Evolutionary conservation across 345 rosid species (phyloP), one percentile per base, ranked within the genome.

Genomic region (Cardamine occulta): DNA sequence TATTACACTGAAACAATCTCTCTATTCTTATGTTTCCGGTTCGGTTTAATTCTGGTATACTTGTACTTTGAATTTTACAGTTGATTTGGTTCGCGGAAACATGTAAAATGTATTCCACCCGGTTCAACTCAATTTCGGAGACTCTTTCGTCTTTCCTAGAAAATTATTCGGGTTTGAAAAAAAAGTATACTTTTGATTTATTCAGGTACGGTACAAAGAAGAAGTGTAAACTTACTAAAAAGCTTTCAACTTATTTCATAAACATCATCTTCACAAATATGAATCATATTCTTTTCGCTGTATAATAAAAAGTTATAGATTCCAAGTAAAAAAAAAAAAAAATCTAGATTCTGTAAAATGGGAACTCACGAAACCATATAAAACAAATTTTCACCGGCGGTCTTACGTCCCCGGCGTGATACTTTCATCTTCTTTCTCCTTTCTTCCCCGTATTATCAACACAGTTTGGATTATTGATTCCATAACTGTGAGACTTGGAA

Each of bases 261-360:
- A 86, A 82, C 85, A 83, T 82, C 88, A 86, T 83, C 87, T 87
- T 84, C 84, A 82, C 86, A 87, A 81, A 82, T 85, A 80, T 77
- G 79, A 68, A 65, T 76, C 76, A 77, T 65, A 72, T 72, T 59
- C 51, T 72, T 78, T 78, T 72, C 63, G 51, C 34, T 34, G 81
- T 78, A 78, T 60, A 60, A 66, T 55, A 69, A 66, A 62, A 29
- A 40, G 39, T 53, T 8, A 17, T 53, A 68, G 48, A 40, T 35
- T 32, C 40, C 63, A 39, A 37, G 56, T 48, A 21, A 4, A 57
- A n/a, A 35, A 70, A 48, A 57, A 56, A 48, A 72, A 23, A 78
- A 59, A 15, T 78, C 78, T 78, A 78, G 63, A 66, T 77, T 78
- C 77, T 78, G 69, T 78, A 72, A 78, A 71, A 78, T 40, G 67